Evolutionary conservation across 2,329 filamentous ascomycete species (phyloP).

Genomic region (Shiraia bambusicola): DNA sequence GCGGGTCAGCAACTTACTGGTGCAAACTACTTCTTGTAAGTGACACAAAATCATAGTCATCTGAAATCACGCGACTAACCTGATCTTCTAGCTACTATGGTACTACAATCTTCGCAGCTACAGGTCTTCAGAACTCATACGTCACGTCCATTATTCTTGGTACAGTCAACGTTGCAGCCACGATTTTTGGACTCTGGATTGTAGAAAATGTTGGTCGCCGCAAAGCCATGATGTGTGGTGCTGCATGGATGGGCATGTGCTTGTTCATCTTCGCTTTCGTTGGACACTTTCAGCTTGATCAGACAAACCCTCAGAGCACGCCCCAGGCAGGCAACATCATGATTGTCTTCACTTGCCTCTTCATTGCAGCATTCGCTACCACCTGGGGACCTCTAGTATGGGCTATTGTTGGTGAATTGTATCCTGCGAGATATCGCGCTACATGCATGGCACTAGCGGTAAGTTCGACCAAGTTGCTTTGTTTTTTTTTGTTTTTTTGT

Average conservation of each 20-base stretch:
- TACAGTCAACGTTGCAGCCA: slow-evolving; percentile 53
- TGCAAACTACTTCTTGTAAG: slow-evolving; percentile 60
- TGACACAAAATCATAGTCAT: background rate
- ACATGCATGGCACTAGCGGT: slow-evolving; percentile 48
- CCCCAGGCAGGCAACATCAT: slow-evolving; percentile 58
- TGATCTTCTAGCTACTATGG: slow-evolving; percentile 49
- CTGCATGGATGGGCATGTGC: slow-evolving; percentile 55
- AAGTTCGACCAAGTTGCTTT: background rate
- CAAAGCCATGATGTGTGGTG: slow-evolving; percentile 50
- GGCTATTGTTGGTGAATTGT: slow-evolving; percentile 68
- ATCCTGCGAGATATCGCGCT: slow-evolving; percentile 59
- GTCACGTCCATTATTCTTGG: slow-evolving; percentile 54
- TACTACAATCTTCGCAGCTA: slow-evolving; percentile 49
- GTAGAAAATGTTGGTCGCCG: slow-evolving; percentile 52
- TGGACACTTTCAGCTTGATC: slow-evolving; percentile 47
- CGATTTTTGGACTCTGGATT: slow-evolving; percentile 49
- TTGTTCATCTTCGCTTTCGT: slow-evolving; percentile 58
- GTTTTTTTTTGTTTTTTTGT: too few species aligned
- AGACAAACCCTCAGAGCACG: slow-evolving; percentile 35
- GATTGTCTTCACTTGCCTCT: slow-evolving; percentile 69
- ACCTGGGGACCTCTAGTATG: slow-evolving; percentile 73
- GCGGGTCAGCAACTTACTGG: slow-evolving; percentile 69
- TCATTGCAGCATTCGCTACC: slow-evolving; percentile 66
- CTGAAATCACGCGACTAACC: slow-evolving; percentile 27
- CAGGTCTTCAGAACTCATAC: slow-evolving; percentile 47